Conservation (phyloP, 148 eudicot species). For the Silene conica region DNA sequence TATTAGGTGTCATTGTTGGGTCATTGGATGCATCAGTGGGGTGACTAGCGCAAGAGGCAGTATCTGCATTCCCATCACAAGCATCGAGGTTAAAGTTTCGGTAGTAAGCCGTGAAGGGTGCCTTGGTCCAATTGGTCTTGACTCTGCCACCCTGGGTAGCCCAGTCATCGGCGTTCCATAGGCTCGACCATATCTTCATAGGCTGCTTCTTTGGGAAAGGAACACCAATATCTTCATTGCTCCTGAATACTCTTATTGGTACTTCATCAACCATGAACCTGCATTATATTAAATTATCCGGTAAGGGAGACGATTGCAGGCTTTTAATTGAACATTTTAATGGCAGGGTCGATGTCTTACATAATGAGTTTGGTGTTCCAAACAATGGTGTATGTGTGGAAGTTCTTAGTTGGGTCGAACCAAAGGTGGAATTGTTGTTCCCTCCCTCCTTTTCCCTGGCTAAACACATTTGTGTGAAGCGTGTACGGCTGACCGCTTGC, state of each 20-base stretch:
- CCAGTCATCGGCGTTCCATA: slow-evolving; percentile 57
- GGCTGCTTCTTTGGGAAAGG: slow-evolving; percentile 51
- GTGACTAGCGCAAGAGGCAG: slow-evolving; percentile 16
- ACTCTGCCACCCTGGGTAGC: slow-evolving; percentile 44
- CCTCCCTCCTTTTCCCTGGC: slow-evolving; percentile 48
- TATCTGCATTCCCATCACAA: slow-evolving; percentile 19
- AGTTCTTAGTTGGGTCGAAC: slow-evolving; percentile 52
- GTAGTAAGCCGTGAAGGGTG: slow-evolving; percentile 53
- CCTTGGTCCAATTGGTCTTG: slow-evolving; percentile 52
- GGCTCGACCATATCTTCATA: slow-evolving; percentile 46
- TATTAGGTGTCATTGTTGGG: background rate
- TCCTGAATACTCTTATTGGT: slow-evolving; percentile 41
- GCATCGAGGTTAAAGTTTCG: slow-evolving; percentile 43
- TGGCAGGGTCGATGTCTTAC: too few relatives aligned
- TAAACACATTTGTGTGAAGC: too few relatives aligned
- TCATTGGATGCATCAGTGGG: background rate
- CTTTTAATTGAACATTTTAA: too few relatives aligned
- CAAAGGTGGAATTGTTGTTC: slow-evolving; percentile 54
- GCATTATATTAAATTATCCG: background rate
- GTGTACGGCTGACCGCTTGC: slow-evolving; percentile 48
- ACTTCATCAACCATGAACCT: slow-evolving; percentile 44
- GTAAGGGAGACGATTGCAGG: too few relatives aligned
- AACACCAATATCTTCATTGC: slow-evolving; percentile 34
- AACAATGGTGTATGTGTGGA: slow-evolving; percentile 48
- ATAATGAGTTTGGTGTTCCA: slow-evolving; percentile 42